A percentile compares a stretch with the other conserved stretches of the same genome.
Evolutionary conservation across 1,139 yeast genomes (phyloP).

Genomic region (Candida sanyaensis): DNA sequence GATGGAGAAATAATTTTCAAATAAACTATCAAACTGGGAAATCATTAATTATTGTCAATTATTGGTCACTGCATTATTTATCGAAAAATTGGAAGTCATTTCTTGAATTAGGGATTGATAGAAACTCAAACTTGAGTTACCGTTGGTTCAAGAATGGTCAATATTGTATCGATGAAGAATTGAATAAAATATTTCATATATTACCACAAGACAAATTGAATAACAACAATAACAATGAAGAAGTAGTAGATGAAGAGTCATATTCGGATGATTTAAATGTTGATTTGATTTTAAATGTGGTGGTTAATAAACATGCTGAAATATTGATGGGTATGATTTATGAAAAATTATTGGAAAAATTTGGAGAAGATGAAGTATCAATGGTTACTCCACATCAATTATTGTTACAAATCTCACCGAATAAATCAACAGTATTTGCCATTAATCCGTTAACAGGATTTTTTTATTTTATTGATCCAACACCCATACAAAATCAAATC

Average conservation of each 20-base stretch:
- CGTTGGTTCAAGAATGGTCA: conserved; percentile 71
- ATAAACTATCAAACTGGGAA: conserved; percentile 68
- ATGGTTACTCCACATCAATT: conserved; percentile 39
- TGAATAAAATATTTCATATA: conserved; percentile 14
- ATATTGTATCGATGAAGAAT: conserved; percentile 23
- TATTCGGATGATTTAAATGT: conserved; percentile 35
- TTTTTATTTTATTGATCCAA: conserved; percentile 46
- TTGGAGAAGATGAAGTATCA: conserved; percentile 16
- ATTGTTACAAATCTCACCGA: conserved; percentile 34
- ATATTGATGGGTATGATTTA: conserved; percentile 27
- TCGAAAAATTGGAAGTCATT: conserved; percentile 44
- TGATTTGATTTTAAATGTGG: conserved; percentile 34
- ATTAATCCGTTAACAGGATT: conserved; percentile 49
- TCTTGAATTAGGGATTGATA: conserved; percentile 68
- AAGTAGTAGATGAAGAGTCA: conserved; percentile 16
- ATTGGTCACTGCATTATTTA: conserved; percentile 61
- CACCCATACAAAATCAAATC: conserved; percentile 37
- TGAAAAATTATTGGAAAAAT: conserved; percentile 14
- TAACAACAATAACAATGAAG: conserved; percentile 8
- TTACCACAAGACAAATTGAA: conserved; percentile 7
- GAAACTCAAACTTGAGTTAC: conserved; percentile 51
- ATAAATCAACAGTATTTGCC: conserved; percentile 38
- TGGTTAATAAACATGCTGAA: conserved; percentile 43
- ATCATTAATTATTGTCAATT: conserved; percentile 61
- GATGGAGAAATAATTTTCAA: conserved; percentile 68